phyloP scores from a whole-genome alignment of 2,329 filamentous ascomycete genomes.

The Aspergillus cejpii region DNA sequence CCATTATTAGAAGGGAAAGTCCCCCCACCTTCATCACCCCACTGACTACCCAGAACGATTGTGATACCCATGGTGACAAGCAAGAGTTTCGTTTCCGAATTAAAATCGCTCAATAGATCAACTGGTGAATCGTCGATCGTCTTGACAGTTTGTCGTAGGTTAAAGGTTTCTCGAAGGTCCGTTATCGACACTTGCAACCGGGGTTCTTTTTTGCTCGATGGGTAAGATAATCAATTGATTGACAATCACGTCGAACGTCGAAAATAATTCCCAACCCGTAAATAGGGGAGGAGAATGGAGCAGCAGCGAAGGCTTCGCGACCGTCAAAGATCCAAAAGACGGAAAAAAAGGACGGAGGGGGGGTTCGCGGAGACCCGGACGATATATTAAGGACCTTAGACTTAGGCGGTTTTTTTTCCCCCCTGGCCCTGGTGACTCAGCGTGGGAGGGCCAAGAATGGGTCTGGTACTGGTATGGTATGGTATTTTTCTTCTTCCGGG shows the following conservation, averaged over 20 bases:
- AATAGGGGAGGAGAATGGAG: constrained; percentile 16
- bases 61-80: constrained; percentile 31
- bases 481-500: background rate
- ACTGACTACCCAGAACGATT: constrained; percentile 44
- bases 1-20: background rate
- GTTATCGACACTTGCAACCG: too few relatives aligned
- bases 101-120: background rate
- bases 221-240: background rate
- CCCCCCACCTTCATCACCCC: constrained; percentile 43
- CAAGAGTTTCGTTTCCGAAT: background rate
- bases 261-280: background rate
- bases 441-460: background rate
- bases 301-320: constrained; percentile 23
- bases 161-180: too few relatives aligned
- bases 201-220: too few relatives aligned
- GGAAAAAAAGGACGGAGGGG: constrained; percentile 16
- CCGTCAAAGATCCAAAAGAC: constrained; percentile 26
- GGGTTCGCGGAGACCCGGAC: constrained; percentile 6
- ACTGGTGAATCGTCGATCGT: background rate
- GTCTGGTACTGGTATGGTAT: background rate
- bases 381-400: constrained; percentile 5
- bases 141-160: background rate
- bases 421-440: background rate
- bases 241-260: background rate
- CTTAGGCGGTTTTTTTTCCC: constrained; percentile 3